These are phyloP conservation scores for Aspergillus fischeri DNA, from an alignment of 2,329 filamentous ascomycete genomes.

Conservation along the genomic window DNA sequence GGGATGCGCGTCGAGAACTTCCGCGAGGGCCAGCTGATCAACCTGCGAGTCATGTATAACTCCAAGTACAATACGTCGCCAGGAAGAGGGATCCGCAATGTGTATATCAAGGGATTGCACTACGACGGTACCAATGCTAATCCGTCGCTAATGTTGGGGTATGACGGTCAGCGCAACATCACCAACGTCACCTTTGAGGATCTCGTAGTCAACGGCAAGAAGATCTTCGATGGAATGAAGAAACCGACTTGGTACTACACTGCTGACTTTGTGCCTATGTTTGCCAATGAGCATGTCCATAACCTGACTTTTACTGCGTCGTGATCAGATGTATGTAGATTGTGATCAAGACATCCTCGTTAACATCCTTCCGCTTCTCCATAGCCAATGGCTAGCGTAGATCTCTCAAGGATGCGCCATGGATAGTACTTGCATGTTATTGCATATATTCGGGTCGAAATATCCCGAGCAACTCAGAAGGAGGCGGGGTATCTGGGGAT, in stretches of 20 bases:
- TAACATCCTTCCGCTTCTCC: too few species aligned
- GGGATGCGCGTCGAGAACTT: too few species aligned
- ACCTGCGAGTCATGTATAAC: conserved; percentile 35
- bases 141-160: conserved; percentile 15
- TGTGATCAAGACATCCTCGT: too few species aligned
- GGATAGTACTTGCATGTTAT: not conserved
- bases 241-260: conserved; percentile 26
- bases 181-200: conserved; percentile 5
- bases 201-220: conserved; percentile 15
- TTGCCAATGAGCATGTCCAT: conserved; percentile 18
- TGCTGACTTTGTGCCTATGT: conserved; percentile 23
- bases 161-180: not conserved
- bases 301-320: conserved; percentile 4
- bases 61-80: conserved; percentile 32
- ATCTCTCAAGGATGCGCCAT: too few species aligned
- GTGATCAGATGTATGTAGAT: not conserved
- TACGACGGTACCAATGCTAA: conserved; percentile 11
- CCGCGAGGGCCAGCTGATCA: conserved; percentile 28
- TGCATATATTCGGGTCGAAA: not conserved
- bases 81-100: conserved; percentile 27
- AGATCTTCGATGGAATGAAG: conserved; percentile 20
- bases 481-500: not conserved
- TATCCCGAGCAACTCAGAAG: not conserved
- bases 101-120: conserved; percentile 22
- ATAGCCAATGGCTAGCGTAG: too few species aligned